These are phyloP conservation scores for Ogataea paradorogensis DNA, from an alignment of 805 yeast species.

Conservation along the genomic window DNA sequence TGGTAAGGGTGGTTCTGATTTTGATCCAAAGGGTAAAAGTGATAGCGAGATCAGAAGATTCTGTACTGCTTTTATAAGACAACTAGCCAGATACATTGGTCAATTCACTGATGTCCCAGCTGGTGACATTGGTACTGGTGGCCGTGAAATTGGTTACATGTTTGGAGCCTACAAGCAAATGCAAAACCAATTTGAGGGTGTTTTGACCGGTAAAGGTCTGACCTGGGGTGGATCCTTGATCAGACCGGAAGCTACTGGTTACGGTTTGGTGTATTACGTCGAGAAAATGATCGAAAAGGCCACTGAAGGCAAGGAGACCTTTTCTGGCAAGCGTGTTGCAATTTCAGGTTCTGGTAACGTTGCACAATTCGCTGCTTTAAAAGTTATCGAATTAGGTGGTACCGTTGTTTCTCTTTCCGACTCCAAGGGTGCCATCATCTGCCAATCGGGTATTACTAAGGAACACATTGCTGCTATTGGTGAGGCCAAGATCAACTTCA, in stretches of 20 bases:
- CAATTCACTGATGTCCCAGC: slow-evolving; percentile 98
- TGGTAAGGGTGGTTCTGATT: slow-evolving; percentile 99
- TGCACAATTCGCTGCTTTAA: slow-evolving; percentile 98
- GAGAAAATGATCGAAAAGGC: slow-evolving; percentile 97
- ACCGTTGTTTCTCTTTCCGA: slow-evolving; percentile 91
- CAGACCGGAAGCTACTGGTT: slow-evolving; percentile 99
- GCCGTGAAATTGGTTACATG: slow-evolving; percentile 90
- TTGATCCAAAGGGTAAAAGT: slow-evolving; percentile 93
- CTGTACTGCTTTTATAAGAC: slow-evolving; percentile 94
- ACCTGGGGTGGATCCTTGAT: slow-evolving; percentile 99
- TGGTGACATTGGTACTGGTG: slow-evolving; percentile 99
- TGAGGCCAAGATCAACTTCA: slow-evolving; percentile 77
- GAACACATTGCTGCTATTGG: slow-evolving; percentile 75
- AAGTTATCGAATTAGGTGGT: slow-evolving; percentile 96
- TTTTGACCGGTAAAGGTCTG: slow-evolving; percentile 95
- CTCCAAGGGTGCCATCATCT: slow-evolving; percentile 85
- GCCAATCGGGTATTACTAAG: slow-evolving; percentile 76
- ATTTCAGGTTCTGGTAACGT: slow-evolving; percentile 98
- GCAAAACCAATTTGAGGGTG: slow-evolving; percentile 95
- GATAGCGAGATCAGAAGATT: slow-evolving; percentile 94
- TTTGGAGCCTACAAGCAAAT: slow-evolving; percentile 94
- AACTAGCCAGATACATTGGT: slow-evolving; percentile 93
- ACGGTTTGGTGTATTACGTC: slow-evolving; percentile 94
- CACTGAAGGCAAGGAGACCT: slow-evolving; percentile 81
- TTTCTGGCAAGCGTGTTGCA: slow-evolving; percentile 92